phyloP scores from a whole-genome alignment of 1,284 basidiomycete genomes.

The Fomitopsis pinicola region DNA sequence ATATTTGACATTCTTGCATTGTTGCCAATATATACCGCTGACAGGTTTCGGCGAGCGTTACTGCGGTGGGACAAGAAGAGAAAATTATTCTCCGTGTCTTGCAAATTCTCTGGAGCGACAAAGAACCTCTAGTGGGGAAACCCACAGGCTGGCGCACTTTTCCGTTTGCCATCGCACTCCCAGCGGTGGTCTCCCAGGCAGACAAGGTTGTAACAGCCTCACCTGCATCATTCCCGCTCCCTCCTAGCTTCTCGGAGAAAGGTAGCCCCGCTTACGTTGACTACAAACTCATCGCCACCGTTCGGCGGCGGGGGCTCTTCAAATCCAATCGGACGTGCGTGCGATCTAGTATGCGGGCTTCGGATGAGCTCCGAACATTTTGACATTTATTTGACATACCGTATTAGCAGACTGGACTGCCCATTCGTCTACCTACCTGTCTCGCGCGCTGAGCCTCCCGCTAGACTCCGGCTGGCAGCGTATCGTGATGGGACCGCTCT shows the following conservation, averaged over 20 bases:
- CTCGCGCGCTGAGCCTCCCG: slow-evolving; percentile 27
- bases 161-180: slow-evolving; percentile 30
- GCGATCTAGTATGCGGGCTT: not conserved
- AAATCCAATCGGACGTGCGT: slow-evolving; percentile 30
- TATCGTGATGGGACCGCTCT: slow-evolving; percentile 27
- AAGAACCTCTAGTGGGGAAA: slow-evolving; percentile 11
- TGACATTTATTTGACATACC: not conserved
- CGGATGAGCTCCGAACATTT: not conserved
- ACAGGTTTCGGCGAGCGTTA: slow-evolving; percentile 28
- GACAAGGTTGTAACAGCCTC: slow-evolving; percentile 21
- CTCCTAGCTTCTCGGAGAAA: slow-evolving; percentile 35
- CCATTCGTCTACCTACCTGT: slow-evolving; percentile 31
- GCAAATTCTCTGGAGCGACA: slow-evolving; percentile 23
- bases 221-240: slow-evolving; percentile 24
- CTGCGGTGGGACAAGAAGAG: slow-evolving; percentile 35
- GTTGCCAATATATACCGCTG: not conserved
- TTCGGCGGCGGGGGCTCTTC: slow-evolving; percentile 28
- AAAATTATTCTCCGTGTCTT: slow-evolving; percentile 25
- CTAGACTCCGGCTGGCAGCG: slow-evolving; percentile 26
- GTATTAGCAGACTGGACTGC: slow-evolving; percentile 20
- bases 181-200: slow-evolving; percentile 22
- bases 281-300: slow-evolving; percentile 33
- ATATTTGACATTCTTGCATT: not conserved
- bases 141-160: slow-evolving; percentile 24
- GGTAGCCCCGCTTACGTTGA: slow-evolving; percentile 36